Evolutionary conservation across 768 basidiomycete species (phyloP), one percentile per base, ranked within the genome.

Genomic region (Mycena latifolia): DNA sequence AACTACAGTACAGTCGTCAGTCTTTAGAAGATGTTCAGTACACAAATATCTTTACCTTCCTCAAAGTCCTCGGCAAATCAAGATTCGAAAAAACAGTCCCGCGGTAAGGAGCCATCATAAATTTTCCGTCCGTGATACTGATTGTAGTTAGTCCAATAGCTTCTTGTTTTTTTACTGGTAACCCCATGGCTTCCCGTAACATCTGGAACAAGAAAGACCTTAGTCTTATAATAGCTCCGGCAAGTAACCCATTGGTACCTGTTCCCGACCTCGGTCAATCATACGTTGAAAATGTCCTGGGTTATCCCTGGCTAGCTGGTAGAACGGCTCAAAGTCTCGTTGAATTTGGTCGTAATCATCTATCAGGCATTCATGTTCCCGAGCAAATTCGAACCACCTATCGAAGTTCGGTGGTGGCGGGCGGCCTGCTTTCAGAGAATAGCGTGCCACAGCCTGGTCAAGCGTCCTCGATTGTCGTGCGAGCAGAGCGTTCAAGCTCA

Each of bases 311-410:
- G 67, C 66, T 27, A 64, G 12, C 22, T 65, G 63, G 35, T 67
- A 64, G 53, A 58, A 64, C 20, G 68, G 68, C 56, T 66, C 64
- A 24, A 69, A 66, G 46, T 69, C 64, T 24, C 60, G 55, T 20
- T 58, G 55, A 14, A 71, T 68, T 47, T 69, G 70, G 56, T 63
- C 70, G 39, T 71, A 71, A 1, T 69, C 63, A 48, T 71, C 70
- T 31, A 71, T 58, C 12, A 71, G 37, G 43, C 70, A 71, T 12
- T 47, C 22, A n/a, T 68, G 51, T 10, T 65, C 22, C 33, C 20
- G 24, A 1, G 70, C 70, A n/a, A 67, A 71, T 0, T 9, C 18
- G 24, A 71, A 71, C 70, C 70, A 71, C 25, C 15, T n/a, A 9
- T 64, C 66, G 52, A 57, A 71, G 29, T 71, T 68, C 9, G 58